Percentiles rank a stretch among this genome's conserved stretches.
Conservation (phyloP, 495 filamentous ascomycete genomes). For the Venustampulla echinocandica region DNA sequence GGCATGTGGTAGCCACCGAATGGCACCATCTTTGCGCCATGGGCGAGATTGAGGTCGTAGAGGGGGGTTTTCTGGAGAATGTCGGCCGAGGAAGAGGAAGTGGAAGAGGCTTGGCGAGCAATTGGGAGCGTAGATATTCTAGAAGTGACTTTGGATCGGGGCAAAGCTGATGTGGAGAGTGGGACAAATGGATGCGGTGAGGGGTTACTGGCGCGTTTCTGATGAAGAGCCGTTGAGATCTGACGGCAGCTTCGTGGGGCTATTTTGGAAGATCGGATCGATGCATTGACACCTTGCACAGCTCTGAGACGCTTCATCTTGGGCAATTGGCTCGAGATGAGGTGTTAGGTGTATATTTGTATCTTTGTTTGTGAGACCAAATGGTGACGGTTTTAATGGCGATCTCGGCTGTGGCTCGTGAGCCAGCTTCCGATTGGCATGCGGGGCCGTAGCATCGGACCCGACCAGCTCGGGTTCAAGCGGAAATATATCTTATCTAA, state of each 20-base stretch:
- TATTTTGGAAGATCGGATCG: neutral
- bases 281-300: conserved; percentile 20
- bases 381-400: too few relatives aligned
- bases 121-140: conserved; percentile 1
- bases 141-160: too few relatives aligned
- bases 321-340: conserved; percentile 20
- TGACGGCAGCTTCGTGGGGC: too few relatives aligned
- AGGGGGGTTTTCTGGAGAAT: conserved; percentile 64
- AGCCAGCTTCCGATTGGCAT: too few relatives aligned
- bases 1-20: conserved; percentile 94
- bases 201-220: neutral
- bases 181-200: neutral
- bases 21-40: conserved; percentile 92
- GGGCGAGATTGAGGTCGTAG: conserved; percentile 68
- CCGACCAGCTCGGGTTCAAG: too few relatives aligned
- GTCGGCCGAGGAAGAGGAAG: neutral
- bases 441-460: too few relatives aligned
- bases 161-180: conserved; percentile 5
- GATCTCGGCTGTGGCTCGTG: too few relatives aligned
- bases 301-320: conserved; percentile 29
- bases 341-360: too few relatives aligned
- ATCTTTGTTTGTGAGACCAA: neutral
- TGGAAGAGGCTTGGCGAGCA: conserved; percentile 15
- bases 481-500: too few relatives aligned
- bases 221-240: conserved; percentile 5